These are phyloP conservation scores for Pleurotus giganteus DNA, from an alignment of 768 basidiomycete species.

Conservation along the genomic window DNA sequence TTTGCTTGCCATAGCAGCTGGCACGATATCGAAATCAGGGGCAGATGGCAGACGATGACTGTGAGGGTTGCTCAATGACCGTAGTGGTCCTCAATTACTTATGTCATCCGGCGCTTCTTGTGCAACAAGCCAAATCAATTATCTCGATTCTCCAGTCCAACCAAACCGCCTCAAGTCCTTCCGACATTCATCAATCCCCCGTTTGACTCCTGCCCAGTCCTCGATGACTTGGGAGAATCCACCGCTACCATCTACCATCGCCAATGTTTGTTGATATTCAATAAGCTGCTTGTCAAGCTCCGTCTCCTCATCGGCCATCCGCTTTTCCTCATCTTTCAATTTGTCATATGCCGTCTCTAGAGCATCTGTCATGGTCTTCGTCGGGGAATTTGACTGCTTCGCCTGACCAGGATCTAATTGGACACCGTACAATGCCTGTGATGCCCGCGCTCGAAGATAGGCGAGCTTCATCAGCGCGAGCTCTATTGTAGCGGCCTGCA, in stretches of 20 bases:
- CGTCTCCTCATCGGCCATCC: conserved; percentile 33
- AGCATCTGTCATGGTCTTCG: conserved; percentile 28
- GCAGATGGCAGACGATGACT: background rate
- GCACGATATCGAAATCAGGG: conserved; percentile 1
- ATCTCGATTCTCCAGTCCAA: conserved; percentile 42
- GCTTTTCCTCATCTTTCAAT: conserved; percentile 32
- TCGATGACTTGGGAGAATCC: conserved; percentile 46
- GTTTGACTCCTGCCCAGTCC: conserved; percentile 46
- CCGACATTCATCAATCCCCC: conserved; percentile 48
- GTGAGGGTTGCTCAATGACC: conserved; percentile 1
- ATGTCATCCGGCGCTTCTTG: background rate
- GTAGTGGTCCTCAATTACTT: background rate
- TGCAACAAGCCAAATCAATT: background rate
- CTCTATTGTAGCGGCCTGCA: conserved; percentile 45
- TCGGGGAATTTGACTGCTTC: background rate
- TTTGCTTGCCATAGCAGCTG: background rate
- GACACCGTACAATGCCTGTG: conserved; percentile 38
- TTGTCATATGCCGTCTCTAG: conserved; percentile 28
- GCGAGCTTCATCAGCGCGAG: conserved; percentile 46
- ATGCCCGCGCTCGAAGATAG: conserved; percentile 38
- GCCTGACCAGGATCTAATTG: conserved; percentile 14
- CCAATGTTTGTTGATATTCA: conserved; percentile 40
- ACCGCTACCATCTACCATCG: conserved; percentile 38
- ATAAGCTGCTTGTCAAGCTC: conserved; percentile 35
- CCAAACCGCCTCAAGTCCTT: conserved; percentile 48